phyloP scores from a whole-genome alignment of 805 yeast genomes.

The Saturnispora hagleri region DNA sequence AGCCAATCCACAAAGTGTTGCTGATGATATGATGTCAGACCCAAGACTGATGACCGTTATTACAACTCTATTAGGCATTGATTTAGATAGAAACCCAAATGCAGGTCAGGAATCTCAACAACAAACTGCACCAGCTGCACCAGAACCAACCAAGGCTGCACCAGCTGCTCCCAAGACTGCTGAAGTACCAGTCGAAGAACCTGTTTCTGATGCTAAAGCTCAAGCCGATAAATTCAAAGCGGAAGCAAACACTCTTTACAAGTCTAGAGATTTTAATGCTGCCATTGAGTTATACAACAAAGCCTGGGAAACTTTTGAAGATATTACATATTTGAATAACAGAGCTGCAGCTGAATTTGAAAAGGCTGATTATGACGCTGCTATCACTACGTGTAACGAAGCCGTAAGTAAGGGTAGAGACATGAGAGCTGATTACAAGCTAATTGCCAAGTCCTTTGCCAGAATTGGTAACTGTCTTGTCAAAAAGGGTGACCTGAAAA shows the following conservation, averaged over 20 bases:
- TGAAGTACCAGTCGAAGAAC: conserved; percentile 16
- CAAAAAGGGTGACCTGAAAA: conserved; percentile 61
- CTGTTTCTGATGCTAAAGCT: conserved; percentile 30
- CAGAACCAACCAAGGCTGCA: conserved; percentile 21
- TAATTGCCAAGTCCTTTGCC: conserved; percentile 87
- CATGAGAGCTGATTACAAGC: conserved; percentile 81
- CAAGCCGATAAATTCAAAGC: conserved; percentile 67
- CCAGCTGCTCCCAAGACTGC: conserved; percentile 22
- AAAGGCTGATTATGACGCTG: conserved; percentile 82
- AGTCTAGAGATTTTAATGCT: conserved; percentile 80
- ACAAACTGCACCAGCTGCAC: conserved; percentile 10
- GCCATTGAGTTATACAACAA: conserved; percentile 80
- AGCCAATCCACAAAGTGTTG: conserved; percentile 66
- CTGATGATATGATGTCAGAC: conserved; percentile 63
- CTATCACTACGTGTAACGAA: conserved; percentile 67
- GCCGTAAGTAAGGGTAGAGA: conserved; percentile 91
- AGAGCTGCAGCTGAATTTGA: conserved; percentile 97
- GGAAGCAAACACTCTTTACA: conserved; percentile 80
- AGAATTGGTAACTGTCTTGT: conserved; percentile 78
- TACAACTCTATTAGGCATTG: conserved; percentile 80
- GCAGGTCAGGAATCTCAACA: conserved; percentile 19
- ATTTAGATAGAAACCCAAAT: conserved; percentile 34
- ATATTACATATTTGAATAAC: conserved; percentile 90
- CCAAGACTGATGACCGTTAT: conserved; percentile 83
- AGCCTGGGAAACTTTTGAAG: conserved; percentile 76